Conservation (phyloP, 2,329 filamentous ascomycete genomes). For the Didymella pinodella region DNA sequence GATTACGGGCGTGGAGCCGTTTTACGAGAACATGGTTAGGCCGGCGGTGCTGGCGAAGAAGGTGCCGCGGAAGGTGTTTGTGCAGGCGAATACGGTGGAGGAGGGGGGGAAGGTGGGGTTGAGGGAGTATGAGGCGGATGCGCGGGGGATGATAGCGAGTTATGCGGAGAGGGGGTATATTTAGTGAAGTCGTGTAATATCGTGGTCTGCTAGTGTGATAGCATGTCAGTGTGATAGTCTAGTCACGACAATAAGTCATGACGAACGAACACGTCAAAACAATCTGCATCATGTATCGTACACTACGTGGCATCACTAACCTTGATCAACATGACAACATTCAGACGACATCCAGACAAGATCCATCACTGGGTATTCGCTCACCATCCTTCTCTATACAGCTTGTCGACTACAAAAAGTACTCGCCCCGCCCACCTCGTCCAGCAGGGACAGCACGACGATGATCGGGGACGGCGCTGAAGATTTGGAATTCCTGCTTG, state of each 20-base stretch:
- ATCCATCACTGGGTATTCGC: too few species aligned
- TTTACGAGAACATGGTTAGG: conserved; percentile 82
- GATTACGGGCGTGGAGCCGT: conserved; percentile 85
- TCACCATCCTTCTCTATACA: too few species aligned
- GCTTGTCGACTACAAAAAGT: conserved; percentile 54
- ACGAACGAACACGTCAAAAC: too few species aligned
- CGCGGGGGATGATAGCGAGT: conserved; percentile 71
- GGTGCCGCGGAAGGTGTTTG: conserved; percentile 88
- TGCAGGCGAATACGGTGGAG: conserved; percentile 88
- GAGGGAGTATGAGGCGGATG: conserved; percentile 84
- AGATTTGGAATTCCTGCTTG: conserved; percentile 90
- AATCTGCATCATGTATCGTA: too few species aligned
- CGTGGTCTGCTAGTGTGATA: neutral
- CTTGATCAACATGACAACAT: too few species aligned
- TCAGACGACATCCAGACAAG: too few species aligned
- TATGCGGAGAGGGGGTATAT: conserved; percentile 50
- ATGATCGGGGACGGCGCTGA: conserved; percentile 87
- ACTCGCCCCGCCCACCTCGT: conserved; percentile 58
- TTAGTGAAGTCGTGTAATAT: conserved; percentile 13
- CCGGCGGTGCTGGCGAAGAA: conserved; percentile 78
- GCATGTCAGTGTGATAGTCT: too few species aligned
- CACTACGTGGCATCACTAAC: too few species aligned
- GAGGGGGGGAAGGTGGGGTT: conserved; percentile 62
- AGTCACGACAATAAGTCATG: too few species aligned
- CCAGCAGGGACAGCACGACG: conserved; percentile 79